Percentiles rank a stretch among this genome's conserved stretches.
These are phyloP conservation scores for Barbarea vulgaris DNA, from an alignment of 345 rosid genomes.

Conservation along the genomic window DNA sequence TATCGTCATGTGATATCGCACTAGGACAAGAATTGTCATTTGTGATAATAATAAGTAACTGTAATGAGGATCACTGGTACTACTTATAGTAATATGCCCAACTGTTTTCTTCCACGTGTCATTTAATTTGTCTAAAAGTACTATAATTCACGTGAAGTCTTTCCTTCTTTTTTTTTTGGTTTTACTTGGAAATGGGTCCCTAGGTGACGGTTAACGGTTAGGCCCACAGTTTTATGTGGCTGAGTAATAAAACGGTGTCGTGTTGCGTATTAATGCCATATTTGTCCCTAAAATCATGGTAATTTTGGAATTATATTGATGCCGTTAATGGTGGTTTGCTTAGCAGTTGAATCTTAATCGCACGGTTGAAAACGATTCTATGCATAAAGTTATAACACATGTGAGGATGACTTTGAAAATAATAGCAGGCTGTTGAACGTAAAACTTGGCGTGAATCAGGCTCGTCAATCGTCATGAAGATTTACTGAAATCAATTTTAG, in stretches of 20 bases:
- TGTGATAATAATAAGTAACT: not conserved
- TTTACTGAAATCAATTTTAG: not conserved
- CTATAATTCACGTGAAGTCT: constrained; percentile 8
- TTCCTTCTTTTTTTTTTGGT: not conserved
- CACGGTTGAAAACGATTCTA: constrained; percentile 31
- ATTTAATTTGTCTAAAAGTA: not conserved
- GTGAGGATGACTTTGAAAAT: constrained; percentile 12
- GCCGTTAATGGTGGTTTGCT: constrained; percentile 45
- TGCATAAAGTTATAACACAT: not conserved
- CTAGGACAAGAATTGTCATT: constrained; percentile 1
- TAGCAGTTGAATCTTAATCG: constrained; percentile 35
- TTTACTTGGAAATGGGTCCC: constrained; percentile 9
- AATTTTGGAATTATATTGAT: constrained; percentile 20
- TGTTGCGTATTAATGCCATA: not conserved
- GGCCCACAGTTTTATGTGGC: constrained; percentile 17
- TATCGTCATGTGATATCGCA: not conserved
- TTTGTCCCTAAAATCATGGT: constrained; percentile 25
- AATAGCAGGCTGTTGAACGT: constrained; percentile 29
- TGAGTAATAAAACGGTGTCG: not conserved
- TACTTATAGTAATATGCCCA: constrained; percentile 23
- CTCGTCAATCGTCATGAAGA: constrained; percentile 6
- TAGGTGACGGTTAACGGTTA: constrained; percentile 38
- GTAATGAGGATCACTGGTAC: not conserved
- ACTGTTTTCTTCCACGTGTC: constrained; percentile 8
- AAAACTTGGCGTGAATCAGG: constrained; percentile 44